Conservation (phyloP, 208 protist species). For the Trypanosomatidae sp. region DNA sequence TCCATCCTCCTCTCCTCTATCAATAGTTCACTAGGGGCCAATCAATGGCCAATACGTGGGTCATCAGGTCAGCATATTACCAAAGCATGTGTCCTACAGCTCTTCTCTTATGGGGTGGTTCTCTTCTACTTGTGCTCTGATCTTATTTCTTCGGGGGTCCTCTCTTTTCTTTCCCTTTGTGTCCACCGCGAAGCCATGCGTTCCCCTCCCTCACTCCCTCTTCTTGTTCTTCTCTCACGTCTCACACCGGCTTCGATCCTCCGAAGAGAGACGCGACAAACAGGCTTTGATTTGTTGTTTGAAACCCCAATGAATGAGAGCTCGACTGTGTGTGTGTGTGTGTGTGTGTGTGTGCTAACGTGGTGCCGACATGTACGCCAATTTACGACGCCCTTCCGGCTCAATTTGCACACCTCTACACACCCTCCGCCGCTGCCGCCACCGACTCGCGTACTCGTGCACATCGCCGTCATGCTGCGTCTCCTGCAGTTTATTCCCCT, state of each 20-base stretch:
- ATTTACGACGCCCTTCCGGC: neutral
- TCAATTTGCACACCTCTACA: neutral
- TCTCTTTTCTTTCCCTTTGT: too few species aligned
- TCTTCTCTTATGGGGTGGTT: neutral
- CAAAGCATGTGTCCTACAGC: neutral
- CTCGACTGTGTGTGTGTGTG: neutral
- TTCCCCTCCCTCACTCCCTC: neutral
- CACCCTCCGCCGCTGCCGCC: neutral
- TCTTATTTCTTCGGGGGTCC: neutral
- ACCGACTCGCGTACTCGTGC: too few species aligned
- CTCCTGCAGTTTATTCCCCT: too few species aligned
- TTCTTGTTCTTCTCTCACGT: neutral
- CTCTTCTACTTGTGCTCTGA: neutral
- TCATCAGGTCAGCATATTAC: neutral
- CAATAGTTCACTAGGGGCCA: neutral
- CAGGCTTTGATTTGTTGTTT: neutral
- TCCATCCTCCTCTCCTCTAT: neutral
- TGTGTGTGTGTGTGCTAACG: too few species aligned
- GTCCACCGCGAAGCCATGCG: too few species aligned
- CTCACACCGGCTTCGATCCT: too few species aligned
- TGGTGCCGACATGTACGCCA: neutral
- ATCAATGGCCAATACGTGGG: neutral
- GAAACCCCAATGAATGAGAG: neutral
- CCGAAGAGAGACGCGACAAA: neutral
- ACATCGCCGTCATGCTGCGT: too few species aligned